Evolutionary conservation across 768 basidiomycete species (phyloP).

Genomic region (Antrodiella citrinella): DNA sequence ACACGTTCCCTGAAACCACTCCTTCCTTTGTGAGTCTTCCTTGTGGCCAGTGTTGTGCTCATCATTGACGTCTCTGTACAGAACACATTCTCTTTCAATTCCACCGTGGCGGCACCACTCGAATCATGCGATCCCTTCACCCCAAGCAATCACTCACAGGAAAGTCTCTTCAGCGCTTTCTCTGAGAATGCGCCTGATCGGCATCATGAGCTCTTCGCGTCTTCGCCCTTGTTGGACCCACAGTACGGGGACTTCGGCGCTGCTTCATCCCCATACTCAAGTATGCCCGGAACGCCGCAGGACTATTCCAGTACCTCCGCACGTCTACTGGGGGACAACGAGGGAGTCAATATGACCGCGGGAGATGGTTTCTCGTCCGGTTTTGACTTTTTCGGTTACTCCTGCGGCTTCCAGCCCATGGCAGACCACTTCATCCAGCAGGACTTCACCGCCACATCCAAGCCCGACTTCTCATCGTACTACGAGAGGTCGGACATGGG

Average conservation of each 20-base stretch:
- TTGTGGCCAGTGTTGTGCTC: neutral
- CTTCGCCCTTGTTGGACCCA: slow-evolving; percentile 11
- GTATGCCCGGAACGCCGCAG: slow-evolving; percentile 20
- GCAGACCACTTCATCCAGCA: neutral
- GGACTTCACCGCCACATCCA: slow-evolving; percentile 2
- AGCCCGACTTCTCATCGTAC: slow-evolving; percentile 13
- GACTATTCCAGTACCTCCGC: slow-evolving; percentile 9
- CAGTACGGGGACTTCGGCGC: slow-evolving; percentile 14
- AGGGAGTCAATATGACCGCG: neutral
- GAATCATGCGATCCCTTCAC: slow-evolving; percentile 14
- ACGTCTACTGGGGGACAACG: neutral
- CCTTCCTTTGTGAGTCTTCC: slow-evolving; percentile 21
- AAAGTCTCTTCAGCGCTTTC: slow-evolving; percentile 5
- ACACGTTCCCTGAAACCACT: slow-evolving; percentile 13
- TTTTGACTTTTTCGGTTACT: slow-evolving; percentile 4
- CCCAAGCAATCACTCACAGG: slow-evolving; percentile 1
- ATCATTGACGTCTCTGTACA: slow-evolving; percentile 5
- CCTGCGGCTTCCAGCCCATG: neutral
- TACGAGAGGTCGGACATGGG: slow-evolving; percentile 13
- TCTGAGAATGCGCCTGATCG: slow-evolving; percentile 1
- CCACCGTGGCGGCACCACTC: slow-evolving; percentile 11
- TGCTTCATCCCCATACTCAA: slow-evolving; percentile 17
- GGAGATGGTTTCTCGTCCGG: slow-evolving; percentile 8
- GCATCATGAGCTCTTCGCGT: slow-evolving; percentile 13
- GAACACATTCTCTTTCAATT: slow-evolving; percentile 22